A percentile compares a stretch with the other conserved stretches of the same genome.
Evolutionary conservation across 495 filamentous ascomycete genomes (phyloP).

Genomic region (Hyaloscypha variabilis): DNA sequence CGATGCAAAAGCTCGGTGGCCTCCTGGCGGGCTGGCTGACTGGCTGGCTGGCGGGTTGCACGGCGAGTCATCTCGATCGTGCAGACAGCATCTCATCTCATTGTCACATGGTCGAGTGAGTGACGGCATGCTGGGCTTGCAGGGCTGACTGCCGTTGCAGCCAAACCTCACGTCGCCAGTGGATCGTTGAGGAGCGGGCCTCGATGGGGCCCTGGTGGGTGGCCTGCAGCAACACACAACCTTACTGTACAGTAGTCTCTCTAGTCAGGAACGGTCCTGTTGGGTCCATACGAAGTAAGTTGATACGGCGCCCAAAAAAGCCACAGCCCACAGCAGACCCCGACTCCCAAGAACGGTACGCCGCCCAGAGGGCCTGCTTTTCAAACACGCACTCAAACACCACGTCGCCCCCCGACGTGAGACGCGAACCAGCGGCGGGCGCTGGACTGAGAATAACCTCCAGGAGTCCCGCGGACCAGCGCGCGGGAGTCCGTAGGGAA

Average conservation of each 20-base stretch:
- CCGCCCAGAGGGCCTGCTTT: background rate
- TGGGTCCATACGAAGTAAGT: no score
- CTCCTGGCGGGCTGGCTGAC: background rate
- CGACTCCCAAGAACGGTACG: background rate
- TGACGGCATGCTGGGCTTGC: background rate
- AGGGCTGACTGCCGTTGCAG: no score
- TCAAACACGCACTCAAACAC: constrained; percentile 1
- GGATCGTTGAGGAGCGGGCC: no score
- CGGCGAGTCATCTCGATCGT: background rate
- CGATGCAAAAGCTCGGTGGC: background rate
- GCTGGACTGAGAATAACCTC: background rate
- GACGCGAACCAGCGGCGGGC: background rate
- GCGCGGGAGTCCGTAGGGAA: background rate
- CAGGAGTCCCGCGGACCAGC: background rate
- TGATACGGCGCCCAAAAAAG: background rate
- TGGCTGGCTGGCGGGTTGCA: background rate
- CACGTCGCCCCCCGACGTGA: background rate
- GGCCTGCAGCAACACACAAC: no score
- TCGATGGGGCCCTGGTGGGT: no score
- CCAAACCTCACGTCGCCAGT: background rate
- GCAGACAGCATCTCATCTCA: background rate
- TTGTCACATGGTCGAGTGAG: no score
- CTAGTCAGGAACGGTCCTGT: no score
- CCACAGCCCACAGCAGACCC: background rate
- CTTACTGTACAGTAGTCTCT: no score